These are phyloP conservation scores for Phytopythium montanum DNA, from an alignment of 352 stramenopile species.

Conservation along the genomic window DNA sequence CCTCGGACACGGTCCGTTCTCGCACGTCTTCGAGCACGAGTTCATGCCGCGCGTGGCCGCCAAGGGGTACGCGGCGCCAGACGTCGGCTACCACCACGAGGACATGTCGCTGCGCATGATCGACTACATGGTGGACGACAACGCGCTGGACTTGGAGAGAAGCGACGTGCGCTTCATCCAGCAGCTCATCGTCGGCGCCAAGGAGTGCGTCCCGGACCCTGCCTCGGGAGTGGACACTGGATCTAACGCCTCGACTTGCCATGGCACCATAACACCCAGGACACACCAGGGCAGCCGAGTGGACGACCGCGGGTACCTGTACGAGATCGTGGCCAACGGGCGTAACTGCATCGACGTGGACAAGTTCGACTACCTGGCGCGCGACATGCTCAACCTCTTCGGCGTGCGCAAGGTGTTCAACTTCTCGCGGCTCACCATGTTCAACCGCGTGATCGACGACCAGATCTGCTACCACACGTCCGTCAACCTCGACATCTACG, in stretches of 20 bases:
- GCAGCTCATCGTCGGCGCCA: constrained; percentile 76
- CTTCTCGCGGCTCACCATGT: constrained; percentile 73
- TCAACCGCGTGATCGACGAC: constrained; percentile 82
- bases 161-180: constrained; percentile 75
- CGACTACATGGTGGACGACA: constrained; percentile 77
- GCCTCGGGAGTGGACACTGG: too few species aligned
- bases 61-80: constrained; percentile 20
- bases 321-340: constrained; percentile 90
- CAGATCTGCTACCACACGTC: constrained; percentile 90
- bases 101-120: constrained; percentile 81
- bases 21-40: constrained; percentile 93
- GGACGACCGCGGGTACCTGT: constrained; percentile 72
- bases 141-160: constrained; percentile 71
- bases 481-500: constrained; percentile 85
- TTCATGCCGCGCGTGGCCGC: constrained; percentile 75
- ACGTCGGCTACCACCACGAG: constrained; percentile 67
- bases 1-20: constrained; percentile 94
- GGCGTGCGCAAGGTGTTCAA: constrained; percentile 77
- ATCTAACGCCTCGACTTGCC: too few species aligned
- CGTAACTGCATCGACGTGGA: constrained; percentile 91
- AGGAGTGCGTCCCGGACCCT: constrained; percentile 41
- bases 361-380: constrained; percentile 91
- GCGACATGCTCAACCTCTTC: constrained; percentile 86
- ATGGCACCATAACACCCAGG: too few species aligned
- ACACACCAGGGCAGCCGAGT: constrained; percentile 43